Conservation (phyloP, 139 green algal species). For the Edaphochlamys debaryana region DNA sequence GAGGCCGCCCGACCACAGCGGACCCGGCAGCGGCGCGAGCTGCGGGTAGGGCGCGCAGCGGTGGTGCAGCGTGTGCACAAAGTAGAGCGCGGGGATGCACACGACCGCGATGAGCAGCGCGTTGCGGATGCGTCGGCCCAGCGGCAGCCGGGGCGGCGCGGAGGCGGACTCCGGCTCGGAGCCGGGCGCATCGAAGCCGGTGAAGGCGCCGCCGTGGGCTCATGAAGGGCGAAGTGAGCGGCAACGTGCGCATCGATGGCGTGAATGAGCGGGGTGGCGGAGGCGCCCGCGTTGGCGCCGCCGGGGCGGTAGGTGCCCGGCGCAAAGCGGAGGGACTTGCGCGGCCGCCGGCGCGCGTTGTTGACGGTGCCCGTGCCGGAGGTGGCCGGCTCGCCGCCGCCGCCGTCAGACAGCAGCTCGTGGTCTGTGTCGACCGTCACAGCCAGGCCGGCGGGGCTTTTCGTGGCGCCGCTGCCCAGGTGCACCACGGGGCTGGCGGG, state of each 20-base stretch:
- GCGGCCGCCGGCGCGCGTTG: not conserved
- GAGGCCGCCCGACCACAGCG: not conserved
- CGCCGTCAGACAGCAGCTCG: no score
- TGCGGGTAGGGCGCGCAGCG: conserved; percentile 3
- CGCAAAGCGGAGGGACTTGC: conserved; percentile 32
- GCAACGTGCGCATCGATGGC: not conserved
- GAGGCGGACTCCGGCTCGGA: no score
- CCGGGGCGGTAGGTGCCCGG: conserved; percentile 23
- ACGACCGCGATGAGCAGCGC: not conserved
- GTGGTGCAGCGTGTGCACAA: not conserved
- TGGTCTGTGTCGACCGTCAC: no score
- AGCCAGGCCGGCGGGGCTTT: no score
- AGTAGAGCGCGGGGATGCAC: no score
- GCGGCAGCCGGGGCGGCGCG: not conserved
- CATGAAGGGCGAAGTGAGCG: not conserved
- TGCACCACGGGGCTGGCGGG: no score
- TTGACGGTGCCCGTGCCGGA: no score
- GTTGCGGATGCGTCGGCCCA: conserved; percentile 3
- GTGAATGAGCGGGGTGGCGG: not conserved
- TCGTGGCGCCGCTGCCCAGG: no score
- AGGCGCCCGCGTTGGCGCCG: not conserved
- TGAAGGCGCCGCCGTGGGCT: no score
- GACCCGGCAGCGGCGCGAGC: not conserved
- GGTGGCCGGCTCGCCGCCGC: no score
- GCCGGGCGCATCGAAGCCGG: no score